phyloP scores from a whole-genome alignment of 2,329 filamentous ascomycete species.

The Colletotrichum ledebouriae region DNA sequence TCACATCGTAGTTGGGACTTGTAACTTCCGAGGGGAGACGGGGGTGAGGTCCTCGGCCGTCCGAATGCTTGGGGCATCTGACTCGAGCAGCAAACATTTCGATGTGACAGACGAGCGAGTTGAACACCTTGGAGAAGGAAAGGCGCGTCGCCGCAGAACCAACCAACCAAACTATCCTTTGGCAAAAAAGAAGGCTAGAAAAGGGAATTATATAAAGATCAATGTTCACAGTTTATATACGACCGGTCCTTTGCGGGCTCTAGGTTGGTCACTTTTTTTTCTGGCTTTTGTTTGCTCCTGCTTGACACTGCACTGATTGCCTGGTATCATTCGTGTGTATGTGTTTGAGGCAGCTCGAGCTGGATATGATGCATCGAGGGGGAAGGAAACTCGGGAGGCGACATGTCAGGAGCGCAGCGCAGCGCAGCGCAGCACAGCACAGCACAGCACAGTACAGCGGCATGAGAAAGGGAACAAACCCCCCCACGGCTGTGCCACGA shows the following conservation, averaged over 20 bases:
- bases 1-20: constrained; percentile 21
- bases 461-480: background rate
- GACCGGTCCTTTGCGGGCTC: background rate
- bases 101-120: constrained; percentile 1
- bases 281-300: background rate
- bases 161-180: too few relatives aligned
- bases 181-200: too few relatives aligned
- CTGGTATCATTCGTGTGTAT: background rate
- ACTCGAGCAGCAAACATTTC: background rate
- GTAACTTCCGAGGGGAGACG: constrained; percentile 21
- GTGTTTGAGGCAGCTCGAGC: background rate
- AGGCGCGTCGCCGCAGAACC: background rate
- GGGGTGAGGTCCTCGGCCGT: constrained; percentile 17
- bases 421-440: background rate
- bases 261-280: background rate
- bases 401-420: constrained; percentile 1
- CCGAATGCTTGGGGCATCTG: constrained; percentile 36
- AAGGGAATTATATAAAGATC: constrained; percentile 4
- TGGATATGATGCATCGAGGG: background rate
- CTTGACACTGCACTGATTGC: background rate
- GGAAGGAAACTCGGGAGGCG: background rate
- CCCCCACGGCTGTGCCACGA: constrained; percentile 20
- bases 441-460: background rate
- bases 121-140: background rate
- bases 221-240: background rate